Evolutionary conservation across 148 eudicot species (phyloP), one percentile per base, ranked within the genome.

Genomic region (Bassia scoparia): DNA sequence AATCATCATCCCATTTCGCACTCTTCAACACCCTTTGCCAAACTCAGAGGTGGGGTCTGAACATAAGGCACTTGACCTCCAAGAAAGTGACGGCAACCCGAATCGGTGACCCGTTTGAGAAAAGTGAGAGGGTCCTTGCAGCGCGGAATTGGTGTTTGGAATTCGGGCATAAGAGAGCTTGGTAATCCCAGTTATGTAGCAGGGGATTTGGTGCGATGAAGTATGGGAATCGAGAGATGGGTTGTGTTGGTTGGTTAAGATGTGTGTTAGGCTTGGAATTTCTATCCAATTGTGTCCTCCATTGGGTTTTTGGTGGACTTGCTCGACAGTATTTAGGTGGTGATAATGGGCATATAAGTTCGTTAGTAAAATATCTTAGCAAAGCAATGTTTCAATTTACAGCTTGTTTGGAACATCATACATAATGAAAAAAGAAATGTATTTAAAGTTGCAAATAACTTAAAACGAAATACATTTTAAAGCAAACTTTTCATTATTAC

Each of bases 61-160:
- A 74, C 79, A 70, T 86, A 94, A 20, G 98, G 81, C 97, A 94
- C 81, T 87, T 91, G 74, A 85, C 80, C 98, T 82, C 97, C 96
- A 90, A 35, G 97, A 90, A n/a, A 34, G 95, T 87, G 34, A 44
- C 26, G 10, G 86, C 17, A 76, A 60, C 44, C 96, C 92, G 16
- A 86, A 85, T 61, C 84, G 21, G 85, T 79, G 0, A 72, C 84
- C 86, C 86, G 83, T 82, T 82, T 86, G 79, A 89, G 83, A 83
- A 89, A 15, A 77, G 88, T 53, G 83, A 75, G 68, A 93, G 70
- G 37, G 74, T 73, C 94, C 94, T n/a, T 78, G 48, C 78, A 56
- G 33, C 74, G 74, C 38, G 37, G 23, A 34, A 6, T 61, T 44
- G 76, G 74, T 48, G 54, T 23, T 55, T 62, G 61, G 78, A 46